Conservation (phyloP, 805 yeast species). For the Brettanomyces sp. region DNA sequence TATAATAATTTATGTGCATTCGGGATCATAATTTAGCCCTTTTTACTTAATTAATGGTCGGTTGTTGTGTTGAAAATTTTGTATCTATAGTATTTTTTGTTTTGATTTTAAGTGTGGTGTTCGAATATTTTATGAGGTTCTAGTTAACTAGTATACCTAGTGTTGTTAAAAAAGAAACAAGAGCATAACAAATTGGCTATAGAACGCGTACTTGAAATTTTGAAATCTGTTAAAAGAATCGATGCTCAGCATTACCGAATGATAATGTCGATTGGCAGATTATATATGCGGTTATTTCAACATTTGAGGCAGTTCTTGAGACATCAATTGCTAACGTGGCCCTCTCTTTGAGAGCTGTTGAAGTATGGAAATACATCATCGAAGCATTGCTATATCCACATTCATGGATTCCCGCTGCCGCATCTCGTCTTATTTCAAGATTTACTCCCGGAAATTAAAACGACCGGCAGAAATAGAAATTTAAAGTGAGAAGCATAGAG, state of each 20-base stretch:
- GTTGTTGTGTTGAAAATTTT: too few relatives aligned
- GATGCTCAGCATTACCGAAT: constrained; percentile 26
- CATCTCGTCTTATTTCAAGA: constrained; percentile 52
- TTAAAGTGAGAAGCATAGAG: too few relatives aligned
- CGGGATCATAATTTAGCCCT: too few relatives aligned
- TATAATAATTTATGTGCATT: too few relatives aligned
- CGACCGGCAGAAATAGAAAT: too few relatives aligned
- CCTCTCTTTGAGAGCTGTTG: constrained; percentile 28
- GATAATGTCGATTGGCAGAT: constrained; percentile 61
- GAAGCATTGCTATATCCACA: constrained; percentile 72
- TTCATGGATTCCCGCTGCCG: constrained; percentile 74
- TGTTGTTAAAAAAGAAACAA: too few relatives aligned
- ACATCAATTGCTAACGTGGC: constrained; percentile 22
- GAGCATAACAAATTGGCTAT: constrained; percentile 20
- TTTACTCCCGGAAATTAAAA: constrained; percentile 29
- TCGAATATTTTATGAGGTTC: too few relatives aligned
- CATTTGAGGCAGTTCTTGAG: constrained; percentile 18
- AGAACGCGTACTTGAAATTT: constrained; percentile 11
- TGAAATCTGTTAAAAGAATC: constrained; percentile 24
- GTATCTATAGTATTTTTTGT: too few relatives aligned
- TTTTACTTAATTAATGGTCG: too few relatives aligned
- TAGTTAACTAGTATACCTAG: too few relatives aligned
- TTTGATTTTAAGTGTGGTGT: too few relatives aligned
- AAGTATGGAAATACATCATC: constrained; percentile 44
- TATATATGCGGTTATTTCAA: constrained; percentile 55